Evolutionary conservation across 352 stramenopile genomes (phyloP).

Genomic region (Phytophthora sojae): DNA sequence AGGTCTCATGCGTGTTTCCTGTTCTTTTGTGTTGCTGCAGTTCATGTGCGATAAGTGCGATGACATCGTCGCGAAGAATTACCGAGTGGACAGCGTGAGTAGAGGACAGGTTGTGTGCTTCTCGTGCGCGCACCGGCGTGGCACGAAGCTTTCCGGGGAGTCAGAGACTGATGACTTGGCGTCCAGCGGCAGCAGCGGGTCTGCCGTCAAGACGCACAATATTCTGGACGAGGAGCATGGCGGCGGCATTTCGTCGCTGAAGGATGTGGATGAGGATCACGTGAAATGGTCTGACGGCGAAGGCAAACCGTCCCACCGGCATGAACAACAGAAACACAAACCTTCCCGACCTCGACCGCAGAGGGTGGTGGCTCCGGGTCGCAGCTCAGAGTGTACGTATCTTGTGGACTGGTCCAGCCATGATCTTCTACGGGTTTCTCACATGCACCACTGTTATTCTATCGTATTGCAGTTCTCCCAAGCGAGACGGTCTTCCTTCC

Average conservation of each 20-base stretch:
- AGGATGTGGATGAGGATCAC: slow-evolving; percentile 14
- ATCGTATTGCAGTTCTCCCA: slow-evolving; percentile 28
- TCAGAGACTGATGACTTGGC: slow-evolving; percentile 8
- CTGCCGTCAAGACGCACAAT: slow-evolving; percentile 16
- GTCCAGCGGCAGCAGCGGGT: slow-evolving; percentile 12
- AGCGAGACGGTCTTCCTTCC: slow-evolving; percentile 35
- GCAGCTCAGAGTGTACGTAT: slow-evolving; percentile 36
- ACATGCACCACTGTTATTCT: neutral
- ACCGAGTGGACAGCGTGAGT: slow-evolving; percentile 50
- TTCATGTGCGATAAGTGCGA: slow-evolving; percentile 78
- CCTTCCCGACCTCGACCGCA: slow-evolving; percentile 1
- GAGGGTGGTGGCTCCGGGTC: slow-evolving; percentile 5
- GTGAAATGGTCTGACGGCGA: slow-evolving; percentile 33
- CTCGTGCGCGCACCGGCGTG: slow-evolving; percentile 59
- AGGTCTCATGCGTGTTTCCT: slow-evolving; percentile 10
- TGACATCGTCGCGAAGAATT: slow-evolving; percentile 68
- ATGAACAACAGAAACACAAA: neutral
- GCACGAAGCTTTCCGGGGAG: slow-evolving; percentile 29
- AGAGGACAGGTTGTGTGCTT: slow-evolving; percentile 59
- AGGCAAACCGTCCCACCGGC: slow-evolving; percentile 19
- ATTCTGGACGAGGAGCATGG: slow-evolving; percentile 14
- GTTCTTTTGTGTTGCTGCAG: slow-evolving; percentile 35
- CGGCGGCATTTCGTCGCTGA: slow-evolving; percentile 25
- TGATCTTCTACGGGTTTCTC: neutral
- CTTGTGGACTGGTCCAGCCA: neutral